Conservation (phyloP, 2,329 filamentous ascomycete genomes). For the Aspergillus sp. region DNA sequence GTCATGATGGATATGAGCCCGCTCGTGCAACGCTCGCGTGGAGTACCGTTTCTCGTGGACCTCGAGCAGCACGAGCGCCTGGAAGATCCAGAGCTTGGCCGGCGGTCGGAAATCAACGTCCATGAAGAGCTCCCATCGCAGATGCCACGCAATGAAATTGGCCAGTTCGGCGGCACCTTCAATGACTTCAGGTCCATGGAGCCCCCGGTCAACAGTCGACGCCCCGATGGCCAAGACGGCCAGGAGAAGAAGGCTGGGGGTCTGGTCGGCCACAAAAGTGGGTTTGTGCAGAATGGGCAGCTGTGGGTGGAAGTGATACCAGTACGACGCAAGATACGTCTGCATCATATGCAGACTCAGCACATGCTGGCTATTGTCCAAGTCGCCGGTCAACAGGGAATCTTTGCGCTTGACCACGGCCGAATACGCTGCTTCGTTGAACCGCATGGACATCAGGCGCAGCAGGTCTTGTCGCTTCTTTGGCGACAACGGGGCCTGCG, state of each 20-base stretch:
- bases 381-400: constrained; percentile 68
- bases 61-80: constrained; percentile 79
- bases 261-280: constrained; percentile 81
- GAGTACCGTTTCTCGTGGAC: constrained; percentile 98
- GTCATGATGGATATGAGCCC: constrained; percentile 92
- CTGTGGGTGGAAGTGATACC: constrained; percentile 90
- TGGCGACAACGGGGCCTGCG: constrained; percentile 74
- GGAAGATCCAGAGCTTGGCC: constrained; percentile 93
- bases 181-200: constrained; percentile 64
- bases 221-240: constrained; percentile 90
- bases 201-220: constrained; percentile 69
- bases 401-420: constrained; percentile 68
- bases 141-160: constrained; percentile 83
- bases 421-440: constrained; percentile 70
- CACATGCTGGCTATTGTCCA: constrained; percentile 52
- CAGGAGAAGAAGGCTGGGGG: constrained; percentile 73
- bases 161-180: constrained; percentile 73
- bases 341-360: constrained; percentile 93
- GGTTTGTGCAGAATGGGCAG: constrained; percentile 90
- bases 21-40: constrained; percentile 80
- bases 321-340: constrained; percentile 85
- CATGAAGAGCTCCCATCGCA: constrained; percentile 95
- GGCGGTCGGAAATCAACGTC: constrained; percentile 82
- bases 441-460: constrained; percentile 70
- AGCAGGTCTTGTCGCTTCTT: constrained; percentile 78